Conservation (phyloP, 2,329 filamentous ascomycete species). For the Aspergillus viridinutans region DNA sequence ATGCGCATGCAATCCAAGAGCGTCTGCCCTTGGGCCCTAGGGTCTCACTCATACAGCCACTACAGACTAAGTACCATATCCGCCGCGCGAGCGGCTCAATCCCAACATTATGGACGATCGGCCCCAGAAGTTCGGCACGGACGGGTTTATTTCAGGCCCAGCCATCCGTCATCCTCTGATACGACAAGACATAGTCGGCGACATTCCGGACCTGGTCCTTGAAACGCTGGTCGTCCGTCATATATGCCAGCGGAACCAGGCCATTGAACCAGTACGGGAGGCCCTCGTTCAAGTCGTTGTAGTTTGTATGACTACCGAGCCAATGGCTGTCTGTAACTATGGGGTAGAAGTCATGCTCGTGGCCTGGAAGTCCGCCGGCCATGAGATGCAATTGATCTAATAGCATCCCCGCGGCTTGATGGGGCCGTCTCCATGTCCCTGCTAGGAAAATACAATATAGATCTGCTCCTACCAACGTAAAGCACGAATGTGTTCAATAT, state of each 20-base stretch:
- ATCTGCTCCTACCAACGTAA: too few relatives aligned
- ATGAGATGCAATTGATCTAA: constrained; percentile 47
- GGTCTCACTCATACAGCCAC: constrained; percentile 47
- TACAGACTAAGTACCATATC: constrained; percentile 47
- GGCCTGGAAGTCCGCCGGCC: constrained; percentile 51
- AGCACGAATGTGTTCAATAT: not conserved
- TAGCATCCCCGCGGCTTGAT: constrained; percentile 52
- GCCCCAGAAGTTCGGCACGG: constrained; percentile 51
- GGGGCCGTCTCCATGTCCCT: constrained; percentile 18
- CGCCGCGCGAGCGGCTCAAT: constrained; percentile 40
- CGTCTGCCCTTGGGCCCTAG: constrained; percentile 30
- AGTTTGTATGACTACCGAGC: constrained; percentile 51
- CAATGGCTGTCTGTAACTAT: constrained; percentile 50
- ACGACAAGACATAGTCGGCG: constrained; percentile 46
- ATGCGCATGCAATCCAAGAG: constrained; percentile 44
- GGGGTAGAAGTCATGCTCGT: constrained; percentile 54
- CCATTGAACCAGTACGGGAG: constrained; percentile 59
- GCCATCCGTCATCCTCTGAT: constrained; percentile 54
- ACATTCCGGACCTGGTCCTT: constrained; percentile 47
- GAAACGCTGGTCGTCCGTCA: constrained; percentile 46
- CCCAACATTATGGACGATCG: constrained; percentile 50
- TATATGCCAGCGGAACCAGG: constrained; percentile 54
- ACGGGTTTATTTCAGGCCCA: constrained; percentile 48
- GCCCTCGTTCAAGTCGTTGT: constrained; percentile 52
- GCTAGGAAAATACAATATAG: too few relatives aligned